A percentile compares a stretch with the other conserved stretches of the same genome.
Conservation (phyloP, 495 filamentous ascomycete species). For the Recurvomyces mirabilis region DNA sequence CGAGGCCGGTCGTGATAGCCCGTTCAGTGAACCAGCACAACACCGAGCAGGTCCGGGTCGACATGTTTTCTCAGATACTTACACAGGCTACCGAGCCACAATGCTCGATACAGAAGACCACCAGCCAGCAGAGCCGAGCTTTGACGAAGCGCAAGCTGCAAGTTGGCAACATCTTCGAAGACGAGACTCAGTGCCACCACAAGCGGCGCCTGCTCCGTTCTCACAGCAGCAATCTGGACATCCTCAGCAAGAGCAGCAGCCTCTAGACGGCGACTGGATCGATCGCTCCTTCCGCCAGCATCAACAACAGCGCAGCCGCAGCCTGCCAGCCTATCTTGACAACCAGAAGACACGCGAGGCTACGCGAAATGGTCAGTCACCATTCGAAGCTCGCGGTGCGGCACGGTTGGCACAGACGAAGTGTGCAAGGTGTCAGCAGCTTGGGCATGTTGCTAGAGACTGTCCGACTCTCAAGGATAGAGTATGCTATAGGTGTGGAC, state of each 20-base stretch:
- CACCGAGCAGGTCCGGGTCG: too few species aligned
- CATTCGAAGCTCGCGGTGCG: not conserved
- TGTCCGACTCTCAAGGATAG: constrained; percentile 1
- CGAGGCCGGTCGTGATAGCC: too few species aligned
- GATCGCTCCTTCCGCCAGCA: constrained; percentile 13
- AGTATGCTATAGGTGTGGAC: constrained; percentile 13
- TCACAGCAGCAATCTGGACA: not conserved
- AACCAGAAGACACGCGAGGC: not conserved
- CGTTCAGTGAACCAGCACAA: too few species aligned
- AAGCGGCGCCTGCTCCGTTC: not conserved
- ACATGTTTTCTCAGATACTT: too few species aligned
- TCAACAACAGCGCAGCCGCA: not conserved
- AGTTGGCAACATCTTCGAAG: constrained; percentile 17
- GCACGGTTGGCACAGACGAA: not conserved
- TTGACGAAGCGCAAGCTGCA: constrained; percentile 8
- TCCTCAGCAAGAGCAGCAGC: not conserved
- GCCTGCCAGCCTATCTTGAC: not conserved
- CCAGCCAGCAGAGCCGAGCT: not conserved
- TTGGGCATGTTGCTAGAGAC: constrained; percentile 14
- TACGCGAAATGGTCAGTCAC: not conserved
- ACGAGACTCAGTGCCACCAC: constrained; percentile 2
- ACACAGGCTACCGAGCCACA: constrained; percentile 13
- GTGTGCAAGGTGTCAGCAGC: constrained; percentile 19
- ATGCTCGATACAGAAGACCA: constrained; percentile 6
- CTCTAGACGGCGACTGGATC: constrained; percentile 5